A percentile compares a stretch with the other conserved stretches of the same genome.
Evolutionary conservation across 345 rosid genomes (phyloP).

Genomic region (Microthlaspi erraticum): DNA sequence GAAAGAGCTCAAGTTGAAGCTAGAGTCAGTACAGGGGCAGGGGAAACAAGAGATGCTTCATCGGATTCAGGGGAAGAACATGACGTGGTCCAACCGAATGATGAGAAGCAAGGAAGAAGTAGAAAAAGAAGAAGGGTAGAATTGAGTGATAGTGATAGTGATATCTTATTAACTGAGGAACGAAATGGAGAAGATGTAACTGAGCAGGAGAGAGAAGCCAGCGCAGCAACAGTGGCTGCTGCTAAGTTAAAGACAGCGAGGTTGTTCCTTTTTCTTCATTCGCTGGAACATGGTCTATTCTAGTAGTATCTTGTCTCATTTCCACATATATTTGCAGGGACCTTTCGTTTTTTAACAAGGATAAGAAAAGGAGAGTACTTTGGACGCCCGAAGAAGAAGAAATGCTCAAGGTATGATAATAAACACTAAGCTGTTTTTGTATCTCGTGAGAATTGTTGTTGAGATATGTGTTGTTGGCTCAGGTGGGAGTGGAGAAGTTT

Average conservation of each 20-base stretch:
- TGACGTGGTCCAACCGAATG: constrained; percentile 6
- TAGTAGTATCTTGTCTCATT: constrained; percentile 1
- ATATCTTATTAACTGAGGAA: constrained; percentile 9
- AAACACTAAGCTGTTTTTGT: not conserved
- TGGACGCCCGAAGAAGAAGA: constrained; percentile 39
- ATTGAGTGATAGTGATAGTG: constrained; percentile 1
- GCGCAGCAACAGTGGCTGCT: not conserved
- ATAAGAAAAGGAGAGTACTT: constrained; percentile 29
- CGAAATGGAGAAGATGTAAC: constrained; percentile 30
- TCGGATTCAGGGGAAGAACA: constrained; percentile 36
- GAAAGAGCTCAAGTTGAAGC: constrained; percentile 27
- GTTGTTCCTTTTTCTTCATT: constrained; percentile 12
- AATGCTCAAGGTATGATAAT: constrained; percentile 35
- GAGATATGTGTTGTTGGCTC: constrained; percentile 13
- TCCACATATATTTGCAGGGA: constrained; percentile 25
- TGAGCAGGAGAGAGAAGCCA: constrained; percentile 1
- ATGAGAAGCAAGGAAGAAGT: not conserved
- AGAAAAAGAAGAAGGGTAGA: not conserved
- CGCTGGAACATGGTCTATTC: not conserved
- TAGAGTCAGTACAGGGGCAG: constrained; percentile 16
- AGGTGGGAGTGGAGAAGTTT: constrained; percentile 66
- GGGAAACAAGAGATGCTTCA: constrained; percentile 6
- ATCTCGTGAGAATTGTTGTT: not conserved
- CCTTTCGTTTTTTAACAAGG: not conserved
- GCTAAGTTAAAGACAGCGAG: constrained; percentile 6